Conservation (phyloP, 345 rosid genomes). For the Gynandropsis gynandra region DNA sequence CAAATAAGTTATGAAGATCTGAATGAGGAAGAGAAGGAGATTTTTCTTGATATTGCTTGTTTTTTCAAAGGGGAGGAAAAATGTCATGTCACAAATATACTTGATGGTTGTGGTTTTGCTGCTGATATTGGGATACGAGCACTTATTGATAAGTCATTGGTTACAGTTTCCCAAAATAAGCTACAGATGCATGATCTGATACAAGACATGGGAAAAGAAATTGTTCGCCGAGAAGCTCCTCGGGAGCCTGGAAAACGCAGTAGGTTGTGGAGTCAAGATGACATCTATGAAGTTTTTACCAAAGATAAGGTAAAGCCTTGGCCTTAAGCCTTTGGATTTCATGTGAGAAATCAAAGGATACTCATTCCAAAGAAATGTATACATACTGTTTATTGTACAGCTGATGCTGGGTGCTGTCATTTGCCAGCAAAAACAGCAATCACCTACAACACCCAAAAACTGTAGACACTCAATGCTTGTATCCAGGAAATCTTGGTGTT, state of each 20-base stretch:
- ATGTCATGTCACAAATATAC: constrained; percentile 16
- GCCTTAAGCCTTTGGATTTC: background rate
- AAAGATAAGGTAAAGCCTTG: background rate
- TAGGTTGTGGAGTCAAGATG: constrained; percentile 16
- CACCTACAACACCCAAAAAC: no score
- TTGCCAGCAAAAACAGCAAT: no score
- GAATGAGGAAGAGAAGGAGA: constrained; percentile 12
- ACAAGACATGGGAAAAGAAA: constrained; percentile 34
- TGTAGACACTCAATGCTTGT: no score
- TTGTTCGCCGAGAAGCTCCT: constrained; percentile 19
- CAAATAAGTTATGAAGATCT: constrained; percentile 28
- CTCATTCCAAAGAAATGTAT: no score
- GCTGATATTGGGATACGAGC: constrained; percentile 21
- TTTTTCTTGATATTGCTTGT: constrained; percentile 45
- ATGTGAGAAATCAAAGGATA: background rate
- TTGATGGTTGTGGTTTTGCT: constrained; percentile 20
- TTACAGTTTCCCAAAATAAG: constrained; percentile 18
- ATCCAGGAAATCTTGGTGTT: background rate
- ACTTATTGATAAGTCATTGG: constrained; percentile 30
- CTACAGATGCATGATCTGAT: constrained; percentile 37
- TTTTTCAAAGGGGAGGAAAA: constrained; percentile 27
- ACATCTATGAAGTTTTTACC: constrained; percentile 11
- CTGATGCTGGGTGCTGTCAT: background rate
- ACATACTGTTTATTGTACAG: background rate
- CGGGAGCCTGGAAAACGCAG: constrained; percentile 8